Evolutionary conservation across 192 early-diverging fungal genomes (phyloP).

Genomic region (Backusella australiensis): DNA sequence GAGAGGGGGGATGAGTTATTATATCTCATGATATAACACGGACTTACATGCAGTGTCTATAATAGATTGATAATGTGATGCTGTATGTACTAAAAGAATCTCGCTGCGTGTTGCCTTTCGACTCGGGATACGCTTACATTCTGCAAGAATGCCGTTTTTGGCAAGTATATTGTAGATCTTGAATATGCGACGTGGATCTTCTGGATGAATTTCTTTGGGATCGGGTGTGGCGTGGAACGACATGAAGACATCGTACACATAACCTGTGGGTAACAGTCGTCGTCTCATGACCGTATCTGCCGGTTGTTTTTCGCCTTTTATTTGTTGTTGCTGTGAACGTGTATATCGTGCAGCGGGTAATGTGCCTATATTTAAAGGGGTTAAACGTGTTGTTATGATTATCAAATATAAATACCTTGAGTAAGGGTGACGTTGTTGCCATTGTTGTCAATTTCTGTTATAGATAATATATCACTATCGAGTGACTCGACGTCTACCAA

Average conservation of each 20-base stretch:
- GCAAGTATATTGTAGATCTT: constrained; percentile 59
- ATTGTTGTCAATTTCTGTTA: not conserved
- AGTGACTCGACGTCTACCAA: not conserved
- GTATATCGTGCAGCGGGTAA: not conserved
- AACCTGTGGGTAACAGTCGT: constrained; percentile 37
- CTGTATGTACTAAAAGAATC: not conserved
- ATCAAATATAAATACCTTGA: not conserved
- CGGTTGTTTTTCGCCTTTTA: not conserved
- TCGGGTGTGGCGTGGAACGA: constrained; percentile 58
- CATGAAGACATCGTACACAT: constrained; percentile 62
- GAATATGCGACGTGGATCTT: constrained; percentile 70
- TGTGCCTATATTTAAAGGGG: not conserved
- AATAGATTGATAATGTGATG: not conserved
- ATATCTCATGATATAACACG: not conserved
- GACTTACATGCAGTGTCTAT: not conserved
- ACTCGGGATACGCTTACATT: constrained; percentile 43
- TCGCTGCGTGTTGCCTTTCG: constrained; percentile 36
- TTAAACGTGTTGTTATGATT: not conserved
- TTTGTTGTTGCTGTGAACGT: not conserved
- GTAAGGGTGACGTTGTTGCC: not conserved
- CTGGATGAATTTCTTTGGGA: constrained; percentile 64
- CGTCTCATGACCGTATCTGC: not conserved
- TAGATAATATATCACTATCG: not conserved
- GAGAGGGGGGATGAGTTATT: not conserved
- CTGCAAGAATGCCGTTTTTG: constrained; percentile 41